phyloP scores from a whole-genome alignment of 23 red algal species.

The Gracilaria vermiculophylla region DNA sequence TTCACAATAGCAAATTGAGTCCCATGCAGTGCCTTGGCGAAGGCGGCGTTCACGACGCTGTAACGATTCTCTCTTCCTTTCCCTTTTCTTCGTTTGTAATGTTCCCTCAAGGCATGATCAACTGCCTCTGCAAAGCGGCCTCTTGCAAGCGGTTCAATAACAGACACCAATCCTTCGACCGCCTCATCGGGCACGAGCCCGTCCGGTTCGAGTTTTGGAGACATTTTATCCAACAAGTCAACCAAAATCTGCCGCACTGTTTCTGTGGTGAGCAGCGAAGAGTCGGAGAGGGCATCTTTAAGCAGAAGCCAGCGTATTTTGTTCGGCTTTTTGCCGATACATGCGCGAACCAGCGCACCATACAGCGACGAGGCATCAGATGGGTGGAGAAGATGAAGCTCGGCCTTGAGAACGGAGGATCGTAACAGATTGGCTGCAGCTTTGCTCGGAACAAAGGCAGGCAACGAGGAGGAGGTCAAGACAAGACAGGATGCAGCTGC shows the following conservation, averaged over 20 bases:
- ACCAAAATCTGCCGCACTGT: neutral
- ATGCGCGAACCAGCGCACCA: neutral
- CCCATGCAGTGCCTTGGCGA: slow-evolving; percentile 25
- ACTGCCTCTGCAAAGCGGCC: slow-evolving; percentile 29
- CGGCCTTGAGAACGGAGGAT: neutral
- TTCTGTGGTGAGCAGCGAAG: neutral
- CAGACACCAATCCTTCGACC: neutral
- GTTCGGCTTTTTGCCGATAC: neutral
- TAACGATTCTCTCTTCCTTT: neutral
- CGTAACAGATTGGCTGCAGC: neutral
- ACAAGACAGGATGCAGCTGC: neutral
- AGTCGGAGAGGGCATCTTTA: neutral
- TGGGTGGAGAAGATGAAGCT: neutral
- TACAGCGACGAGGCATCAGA: neutral
- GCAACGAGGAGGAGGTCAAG: neutral
- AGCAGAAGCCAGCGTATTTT: neutral
- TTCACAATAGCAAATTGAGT: slow-evolving; percentile 28
- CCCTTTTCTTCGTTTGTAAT: slow-evolving; percentile 39
- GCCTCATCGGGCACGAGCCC: neutral
- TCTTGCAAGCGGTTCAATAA: slow-evolving; percentile 7
- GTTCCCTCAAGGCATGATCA: slow-evolving; percentile 39
- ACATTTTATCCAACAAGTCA: neutral
- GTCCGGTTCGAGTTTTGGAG: neutral
- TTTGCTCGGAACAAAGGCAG: neutral
- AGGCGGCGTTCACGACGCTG: slow-evolving; percentile 26